A percentile compares a stretch with the other conserved stretches of the same genome.
phyloP scores from a whole-genome alignment of 2,329 filamentous ascomycete species.

The Diatrype stigma region DNA sequence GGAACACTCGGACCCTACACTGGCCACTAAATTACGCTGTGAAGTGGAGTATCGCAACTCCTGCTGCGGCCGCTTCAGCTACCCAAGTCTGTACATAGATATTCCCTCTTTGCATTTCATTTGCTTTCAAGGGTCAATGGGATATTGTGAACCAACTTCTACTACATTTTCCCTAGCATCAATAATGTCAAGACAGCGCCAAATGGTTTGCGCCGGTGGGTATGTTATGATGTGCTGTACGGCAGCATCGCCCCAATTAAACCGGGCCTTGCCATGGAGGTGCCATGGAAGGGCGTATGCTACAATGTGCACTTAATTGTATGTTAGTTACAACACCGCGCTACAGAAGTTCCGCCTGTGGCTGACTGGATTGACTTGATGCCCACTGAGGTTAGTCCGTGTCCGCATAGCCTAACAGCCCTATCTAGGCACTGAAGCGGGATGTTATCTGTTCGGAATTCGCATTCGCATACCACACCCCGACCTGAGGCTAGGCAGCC shows the following conservation, averaged over 20 bases:
- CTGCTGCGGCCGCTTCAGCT: neutral
- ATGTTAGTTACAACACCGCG: too few species aligned
- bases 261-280: too few species aligned
- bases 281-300: neutral
- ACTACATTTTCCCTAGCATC: too few species aligned
- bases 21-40: neutral
- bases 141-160: too few species aligned
- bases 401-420: conserved; percentile 15
- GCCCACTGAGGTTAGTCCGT: conserved; percentile 4
- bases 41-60: neutral
- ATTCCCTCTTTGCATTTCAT: neutral
- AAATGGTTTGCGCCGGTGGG: neutral
- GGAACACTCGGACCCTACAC: neutral
- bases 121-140: too few species aligned
- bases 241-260: neutral
- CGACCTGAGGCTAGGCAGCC: neutral
- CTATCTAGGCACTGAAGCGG: conserved; percentile 2
- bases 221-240: neutral
- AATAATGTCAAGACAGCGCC: too few species aligned
- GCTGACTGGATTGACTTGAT: neutral
- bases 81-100: too few species aligned
- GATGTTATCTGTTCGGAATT: too few species aligned
- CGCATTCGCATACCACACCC: too few species aligned
- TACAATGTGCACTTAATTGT: neutral
- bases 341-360: neutral